phyloP scores from a whole-genome alignment of 2,329 filamentous ascomycete genomes.

The Pseudogymnoascus sp. region DNA sequence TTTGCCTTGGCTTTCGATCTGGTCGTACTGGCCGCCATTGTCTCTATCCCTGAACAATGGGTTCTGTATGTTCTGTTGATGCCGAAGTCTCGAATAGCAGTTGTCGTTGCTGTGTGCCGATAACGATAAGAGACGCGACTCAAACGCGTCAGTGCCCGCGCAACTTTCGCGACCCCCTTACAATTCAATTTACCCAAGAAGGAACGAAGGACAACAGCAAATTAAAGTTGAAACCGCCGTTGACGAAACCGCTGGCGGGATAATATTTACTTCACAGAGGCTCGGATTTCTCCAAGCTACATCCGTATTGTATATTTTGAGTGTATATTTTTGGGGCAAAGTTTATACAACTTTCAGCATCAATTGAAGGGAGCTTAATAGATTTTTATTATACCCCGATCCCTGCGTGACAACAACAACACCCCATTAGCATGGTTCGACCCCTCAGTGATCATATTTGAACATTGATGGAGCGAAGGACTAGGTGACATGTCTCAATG shows the following conservation, averaged over 20 bases:
- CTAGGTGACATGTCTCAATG: conserved; percentile 22
- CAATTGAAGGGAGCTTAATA: not conserved
- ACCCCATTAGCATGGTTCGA: not conserved
- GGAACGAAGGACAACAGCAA: conserved; percentile 3
- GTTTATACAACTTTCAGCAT: not conserved
- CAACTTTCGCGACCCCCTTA: conserved; percentile 7
- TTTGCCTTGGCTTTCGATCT: conserved; percentile 10
- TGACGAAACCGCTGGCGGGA: not conserved
- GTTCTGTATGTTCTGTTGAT: conserved; percentile 1
- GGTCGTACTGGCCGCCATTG: conserved; percentile 9
- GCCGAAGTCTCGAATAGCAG: not conserved
- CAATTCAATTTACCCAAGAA: conserved; percentile 3
- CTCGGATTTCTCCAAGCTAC: not conserved
- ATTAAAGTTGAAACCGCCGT: conserved; percentile 2
- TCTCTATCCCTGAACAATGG: not conserved
- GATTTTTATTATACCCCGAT: conserved; percentile 7
- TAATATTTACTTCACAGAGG: not conserved
- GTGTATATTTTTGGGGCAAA: conserved; percentile 1
- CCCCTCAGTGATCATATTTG: not conserved
- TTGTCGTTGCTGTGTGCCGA: not conserved
- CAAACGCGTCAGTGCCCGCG: not conserved
- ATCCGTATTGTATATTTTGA: not conserved
- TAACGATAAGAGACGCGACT: conserved; percentile 8
- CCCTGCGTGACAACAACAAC: conserved; percentile 3
- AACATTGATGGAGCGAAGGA: conserved; percentile 9